Base-by-base conservation (phyloP, 495 filamentous ascomycete species). In the Neurospora sp. region DNA sequence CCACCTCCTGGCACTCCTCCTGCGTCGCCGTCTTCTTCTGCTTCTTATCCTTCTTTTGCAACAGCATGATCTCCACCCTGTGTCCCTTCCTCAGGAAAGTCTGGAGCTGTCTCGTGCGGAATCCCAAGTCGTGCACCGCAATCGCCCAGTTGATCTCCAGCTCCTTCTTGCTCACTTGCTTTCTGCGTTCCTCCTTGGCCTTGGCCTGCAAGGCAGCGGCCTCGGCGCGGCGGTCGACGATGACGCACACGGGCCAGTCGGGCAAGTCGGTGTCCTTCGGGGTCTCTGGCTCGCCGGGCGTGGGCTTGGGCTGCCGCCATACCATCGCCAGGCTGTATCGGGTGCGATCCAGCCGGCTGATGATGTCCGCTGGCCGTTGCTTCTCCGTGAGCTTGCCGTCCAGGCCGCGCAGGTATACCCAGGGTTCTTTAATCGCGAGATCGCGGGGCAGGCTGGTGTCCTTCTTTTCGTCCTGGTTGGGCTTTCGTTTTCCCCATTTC, bases 121-220 rank as follows among this genome's bases (percentile, higher is more conserved):
- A 89, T 4, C 76, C 75, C 35, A 94, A 81, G 80, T 94, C 92
- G 79, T 92, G 84, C 11, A 78, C 74, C 71, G 88, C 89, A 74
- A 95, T 94, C 37, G 91, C 89, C 94, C 94, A 97, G 80, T 93
- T 93, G 74, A 97, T 35, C 83, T 97, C 94, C 18, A 97, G 78
- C 78, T 91, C 89, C 84, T 97, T 96, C 7, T 79, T 74, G 73
- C 68, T 66, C 44, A 75, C 69, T 8, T 59, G 31, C 73, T 79
- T 76, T 42, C 76, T 73, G n/a, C 77, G 79, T 59, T 70, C 72
- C 20, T 73, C 72, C 59, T 75, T 81, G 69, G 69, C 73, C 73
- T 78, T 81, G 11, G 73, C 77, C 41, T 73, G 73, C 27, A 69
- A 70, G 48, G 75, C 75, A n/a, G 70, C 75, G 22, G 69, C 37